Evolutionary conservation across 1,284 basidiomycete genomes (phyloP).

Genomic region (Cystobasidiaceae sp.): DNA sequence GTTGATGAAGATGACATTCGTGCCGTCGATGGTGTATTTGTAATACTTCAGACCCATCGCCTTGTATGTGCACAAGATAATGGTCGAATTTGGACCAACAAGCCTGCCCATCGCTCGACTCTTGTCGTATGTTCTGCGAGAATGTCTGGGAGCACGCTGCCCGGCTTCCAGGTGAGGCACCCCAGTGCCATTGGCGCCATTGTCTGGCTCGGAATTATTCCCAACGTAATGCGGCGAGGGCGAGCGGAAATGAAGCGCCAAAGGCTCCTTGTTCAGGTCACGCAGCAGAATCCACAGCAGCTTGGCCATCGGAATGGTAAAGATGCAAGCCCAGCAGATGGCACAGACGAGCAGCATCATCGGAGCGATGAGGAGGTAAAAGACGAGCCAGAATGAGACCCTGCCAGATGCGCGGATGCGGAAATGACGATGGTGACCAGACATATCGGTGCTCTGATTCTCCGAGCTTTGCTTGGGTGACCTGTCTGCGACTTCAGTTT

Average conservation of each 20-base stretch:
- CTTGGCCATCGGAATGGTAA: conserved; percentile 97
- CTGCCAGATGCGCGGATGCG: conserved; percentile 51
- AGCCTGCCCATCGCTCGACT: conserved; percentile 52
- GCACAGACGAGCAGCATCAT: conserved; percentile 78
- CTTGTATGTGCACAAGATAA: conserved; percentile 90
- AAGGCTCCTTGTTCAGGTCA: conserved; percentile 73
- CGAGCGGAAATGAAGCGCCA: conserved; percentile 84
- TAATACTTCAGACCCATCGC: conserved; percentile 90
- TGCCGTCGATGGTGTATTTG: conserved; percentile 98
- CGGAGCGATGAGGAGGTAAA: conserved; percentile 75
- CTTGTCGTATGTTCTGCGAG: conserved; percentile 49
- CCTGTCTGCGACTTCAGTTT: conserved; percentile 38
- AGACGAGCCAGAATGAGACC: conserved; percentile 69
- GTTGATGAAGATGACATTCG: conserved; percentile 98
- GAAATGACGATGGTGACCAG: conserved; percentile 30
- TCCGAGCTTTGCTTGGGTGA: conserved; percentile 39
- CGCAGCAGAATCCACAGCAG: conserved; percentile 89
- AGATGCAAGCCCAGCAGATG: conserved; percentile 85
- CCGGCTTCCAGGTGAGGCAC: conserved; percentile 46
- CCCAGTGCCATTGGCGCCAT: conserved; percentile 34
- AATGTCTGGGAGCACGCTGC: conserved; percentile 47
- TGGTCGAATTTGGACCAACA: conserved; percentile 57
- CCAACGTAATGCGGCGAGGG: conserved; percentile 54
- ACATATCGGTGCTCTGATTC: conserved; percentile 22
- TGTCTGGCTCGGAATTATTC: conserved; percentile 28